A percentile compares a stretch with the other conserved stretches of the same genome.
Conservation (phyloP, 306 rosid species). For the Inga laurina region DNA sequence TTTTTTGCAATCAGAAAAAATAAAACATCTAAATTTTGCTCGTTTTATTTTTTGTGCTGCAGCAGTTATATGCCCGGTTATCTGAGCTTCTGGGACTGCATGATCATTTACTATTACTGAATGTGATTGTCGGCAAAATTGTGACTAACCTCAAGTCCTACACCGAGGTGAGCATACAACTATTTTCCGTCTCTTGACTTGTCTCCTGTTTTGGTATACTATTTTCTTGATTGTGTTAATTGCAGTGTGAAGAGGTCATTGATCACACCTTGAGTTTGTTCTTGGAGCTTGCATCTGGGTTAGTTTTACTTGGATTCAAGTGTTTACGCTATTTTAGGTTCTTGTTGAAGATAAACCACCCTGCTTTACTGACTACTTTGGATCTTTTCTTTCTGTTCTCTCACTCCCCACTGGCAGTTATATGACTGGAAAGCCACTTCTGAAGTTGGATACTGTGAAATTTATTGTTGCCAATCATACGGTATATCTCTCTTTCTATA, state of each 20-base stretch:
- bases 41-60: slow-evolving; percentile 37
- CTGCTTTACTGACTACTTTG: slow-evolving; percentile 18
- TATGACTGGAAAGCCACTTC: slow-evolving; percentile 96
- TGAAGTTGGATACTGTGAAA: slow-evolving; percentile 93
- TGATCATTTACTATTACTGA: slow-evolving; percentile 51
- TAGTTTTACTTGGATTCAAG: slow-evolving; percentile 39
- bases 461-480: slow-evolving; percentile 95
- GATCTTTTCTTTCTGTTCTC: not conserved
- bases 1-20: slow-evolving; percentile 3
- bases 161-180: slow-evolving; percentile 32
- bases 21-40: not conserved
- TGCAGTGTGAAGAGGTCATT: slow-evolving; percentile 96
- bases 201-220: slow-evolving; percentile 21
- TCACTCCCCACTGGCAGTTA: slow-evolving; percentile 50
- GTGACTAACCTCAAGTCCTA: slow-evolving; percentile 56
- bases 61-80: slow-evolving; percentile 62
- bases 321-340: slow-evolving; percentile 34
- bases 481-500: slow-evolving; percentile 42
- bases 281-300: slow-evolving; percentile 99
- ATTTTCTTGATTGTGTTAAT: slow-evolving; percentile 28
- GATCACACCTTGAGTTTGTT: slow-evolving; percentile 95
- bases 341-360: slow-evolving; percentile 14
- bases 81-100: slow-evolving; percentile 60
- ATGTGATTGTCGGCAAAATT: slow-evolving; percentile 54
- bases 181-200: not conserved